Evolutionary conservation across 2,329 filamentous ascomycete species (phyloP), one percentile per base, ranked within the genome.

Genomic region (Fusarium sp.): DNA sequence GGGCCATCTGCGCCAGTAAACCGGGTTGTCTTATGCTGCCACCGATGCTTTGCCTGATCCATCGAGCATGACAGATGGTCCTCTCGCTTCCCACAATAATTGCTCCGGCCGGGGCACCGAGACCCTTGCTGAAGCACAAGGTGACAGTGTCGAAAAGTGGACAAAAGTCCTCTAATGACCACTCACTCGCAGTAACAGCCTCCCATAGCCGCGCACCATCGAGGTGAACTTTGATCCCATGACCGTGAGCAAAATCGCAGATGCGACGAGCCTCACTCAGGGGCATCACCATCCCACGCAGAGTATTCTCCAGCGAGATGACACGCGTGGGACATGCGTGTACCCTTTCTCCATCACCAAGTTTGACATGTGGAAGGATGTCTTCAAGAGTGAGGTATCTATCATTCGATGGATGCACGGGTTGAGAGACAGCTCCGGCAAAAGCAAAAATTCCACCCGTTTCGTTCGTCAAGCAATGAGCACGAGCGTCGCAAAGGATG

Each of bases 171-270:
- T 86, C 80, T 34, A 96, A 79, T 5, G 84, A 85, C 0, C 89
- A 91, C 0, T 90, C 90, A 1, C 89, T 91, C 0, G 91, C 86
- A 4, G 87, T 90, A 2, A 92, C 91, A 14, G 91, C 93, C 76
- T 97, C 92, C 92, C 92, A 96, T 14, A 96, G 80, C 13, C 93
- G 84, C 5, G 93, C 93, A n/a, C 93, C 93, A 74, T 97, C 93
- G 68, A 93, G 82, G 78, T 97, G 93, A 75, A 94, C 83, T 62
- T 87, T 86, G 63, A 95, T 89, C 24, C 81, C 83, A 66, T 92
- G 72, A 75, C 84, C 63, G 76, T 84, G 85, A 1, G 90, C 93
- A 84, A 92, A 97, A 1, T 83, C 82, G 1, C 88, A 85, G 74
- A 97, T 97, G 45, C 86, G 84, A 58, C 83, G 84, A 13, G 89